phyloP scores from a whole-genome alignment of 805 yeast species.

The Candida montana region DNA sequence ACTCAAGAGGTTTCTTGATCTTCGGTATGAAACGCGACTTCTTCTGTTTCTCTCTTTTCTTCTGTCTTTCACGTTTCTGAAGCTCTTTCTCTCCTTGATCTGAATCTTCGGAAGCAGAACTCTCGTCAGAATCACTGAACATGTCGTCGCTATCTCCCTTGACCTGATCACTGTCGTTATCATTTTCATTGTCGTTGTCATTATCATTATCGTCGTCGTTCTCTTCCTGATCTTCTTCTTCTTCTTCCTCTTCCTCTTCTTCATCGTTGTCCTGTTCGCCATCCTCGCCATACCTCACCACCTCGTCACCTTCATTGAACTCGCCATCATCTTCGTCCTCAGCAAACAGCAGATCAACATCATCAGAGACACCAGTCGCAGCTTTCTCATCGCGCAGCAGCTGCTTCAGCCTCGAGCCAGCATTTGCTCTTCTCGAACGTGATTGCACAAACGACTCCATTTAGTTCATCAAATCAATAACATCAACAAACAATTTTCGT shows the following conservation, averaged over 20 bases:
- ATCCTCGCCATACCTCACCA: slow-evolving; percentile 19
- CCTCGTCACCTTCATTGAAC: slow-evolving; percentile 27
- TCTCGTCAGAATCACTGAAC: slow-evolving; percentile 9
- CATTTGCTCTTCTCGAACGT: slow-evolving; percentile 76
- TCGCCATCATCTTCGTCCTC: slow-evolving; percentile 56
- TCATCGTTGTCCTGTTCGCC: too few species aligned
- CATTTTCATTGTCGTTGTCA: slow-evolving; percentile 18
- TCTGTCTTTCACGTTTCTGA: slow-evolving; percentile 36
- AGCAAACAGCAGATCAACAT: slow-evolving; percentile 63
- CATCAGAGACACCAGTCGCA: slow-evolving; percentile 47
- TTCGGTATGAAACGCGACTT: slow-evolving; percentile 27
- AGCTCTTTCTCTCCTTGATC: slow-evolving; percentile 68
- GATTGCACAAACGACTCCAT: slow-evolving; percentile 59
- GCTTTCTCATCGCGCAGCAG: slow-evolving; percentile 64
- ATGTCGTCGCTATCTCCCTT: slow-evolving; percentile 11
- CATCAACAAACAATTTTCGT: too few species aligned
- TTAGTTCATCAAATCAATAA: too few species aligned
- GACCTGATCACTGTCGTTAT: slow-evolving; percentile 12
- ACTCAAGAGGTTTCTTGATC: slow-evolving; percentile 26
- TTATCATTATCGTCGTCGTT: slow-evolving; percentile 26
- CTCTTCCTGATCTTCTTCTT: slow-evolving; percentile 27
- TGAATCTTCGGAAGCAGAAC: slow-evolving; percentile 31
- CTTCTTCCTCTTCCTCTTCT: slow-evolving; percentile 27
- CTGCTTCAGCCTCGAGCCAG: slow-evolving; percentile 77
- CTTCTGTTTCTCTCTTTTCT: slow-evolving; percentile 28